Percentiles rank a stretch among this genome's conserved stretches.
phyloP scores from a whole-genome alignment of 768 basidiomycete genomes.

The Pilatotrama ljubarskyi region DNA sequence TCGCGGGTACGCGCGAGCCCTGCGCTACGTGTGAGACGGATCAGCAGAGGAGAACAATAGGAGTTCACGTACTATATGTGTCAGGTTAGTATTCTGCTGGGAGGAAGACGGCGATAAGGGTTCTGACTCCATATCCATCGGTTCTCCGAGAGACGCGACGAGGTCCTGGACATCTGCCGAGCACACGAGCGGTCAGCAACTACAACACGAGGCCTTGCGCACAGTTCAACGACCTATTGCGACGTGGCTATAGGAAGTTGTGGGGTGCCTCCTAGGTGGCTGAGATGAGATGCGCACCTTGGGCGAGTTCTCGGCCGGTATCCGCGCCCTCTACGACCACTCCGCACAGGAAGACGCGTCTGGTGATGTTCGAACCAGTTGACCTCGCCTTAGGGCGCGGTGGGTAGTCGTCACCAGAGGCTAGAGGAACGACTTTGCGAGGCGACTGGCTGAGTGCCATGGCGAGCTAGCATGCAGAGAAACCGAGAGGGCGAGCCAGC shows the following conservation, averaged over 20 bases:
- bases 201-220: not conserved
- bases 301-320: conserved; percentile 63
- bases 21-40: not conserved
- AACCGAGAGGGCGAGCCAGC: not conserved
- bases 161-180: conserved; percentile 73
- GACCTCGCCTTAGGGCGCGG: conserved; percentile 41
- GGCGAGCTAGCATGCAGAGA: conserved; percentile 2
- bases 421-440: conserved; percentile 70
- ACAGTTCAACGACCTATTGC: conserved; percentile 8
- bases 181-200: not conserved
- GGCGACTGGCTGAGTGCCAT: conserved; percentile 75
- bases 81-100: conserved; percentile 35
- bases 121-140: conserved; percentile 54
- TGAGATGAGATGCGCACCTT: conserved; percentile 47
- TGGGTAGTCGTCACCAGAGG: conserved; percentile 63
- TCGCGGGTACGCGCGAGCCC: conserved; percentile 52
- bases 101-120: conserved; percentile 44
- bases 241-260: conserved; percentile 12
- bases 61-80: conserved; percentile 28
- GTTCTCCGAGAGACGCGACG: conserved; percentile 73
- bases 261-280: not conserved
- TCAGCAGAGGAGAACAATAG: not conserved
- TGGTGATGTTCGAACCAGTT: conserved; percentile 50
- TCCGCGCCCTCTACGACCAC: conserved; percentile 87
- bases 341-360: conserved; percentile 85